A percentile compares a stretch with the other conserved stretches of the same genome.
Conservation (phyloP, 2,329 filamentous ascomycete species). For the Paracoccidioides lutzii region DNA sequence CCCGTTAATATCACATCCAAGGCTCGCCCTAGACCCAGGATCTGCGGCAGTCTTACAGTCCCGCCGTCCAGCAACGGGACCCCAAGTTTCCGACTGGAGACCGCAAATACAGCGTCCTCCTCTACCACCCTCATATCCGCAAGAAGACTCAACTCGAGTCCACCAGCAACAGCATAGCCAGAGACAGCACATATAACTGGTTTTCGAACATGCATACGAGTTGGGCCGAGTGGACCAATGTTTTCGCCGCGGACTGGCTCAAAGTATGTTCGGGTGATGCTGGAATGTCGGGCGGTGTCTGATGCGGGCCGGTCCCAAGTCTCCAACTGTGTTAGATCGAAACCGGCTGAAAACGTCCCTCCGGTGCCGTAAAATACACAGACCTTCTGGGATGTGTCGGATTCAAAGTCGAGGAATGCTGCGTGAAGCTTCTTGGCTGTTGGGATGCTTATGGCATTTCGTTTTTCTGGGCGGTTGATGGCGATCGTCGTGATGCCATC, state of each 20-base stretch:
- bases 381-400: conserved; percentile 39
- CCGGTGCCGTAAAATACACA: conserved; percentile 38
- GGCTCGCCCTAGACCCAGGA: conserved; percentile 41
- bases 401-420: conserved; percentile 39
- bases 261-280: conserved; percentile 13
- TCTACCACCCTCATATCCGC: conserved; percentile 43
- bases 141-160: conserved; percentile 41
- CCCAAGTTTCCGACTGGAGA: conserved; percentile 44
- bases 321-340: conserved; percentile 39
- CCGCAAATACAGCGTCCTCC: conserved; percentile 41
- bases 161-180: conserved; percentile 43
- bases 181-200: conserved; percentile 41
- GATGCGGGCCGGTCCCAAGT: conserved; percentile 8
- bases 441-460: conserved; percentile 40
- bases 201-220: conserved; percentile 38
- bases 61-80: conserved; percentile 42
- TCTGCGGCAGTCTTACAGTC: conserved; percentile 39
- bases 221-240: conserved; percentile 41
- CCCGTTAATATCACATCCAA: conserved; percentile 48
- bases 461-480: conserved; percentile 39
- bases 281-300: not conserved
- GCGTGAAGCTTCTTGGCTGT: conserved; percentile 38
- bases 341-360: conserved; percentile 42
- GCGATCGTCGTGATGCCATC: conserved; percentile 42
- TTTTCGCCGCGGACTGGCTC: conserved; percentile 26